Conservation (phyloP, 371 early-diverging fungal genomes). For the Mucor plumbeus region DNA sequence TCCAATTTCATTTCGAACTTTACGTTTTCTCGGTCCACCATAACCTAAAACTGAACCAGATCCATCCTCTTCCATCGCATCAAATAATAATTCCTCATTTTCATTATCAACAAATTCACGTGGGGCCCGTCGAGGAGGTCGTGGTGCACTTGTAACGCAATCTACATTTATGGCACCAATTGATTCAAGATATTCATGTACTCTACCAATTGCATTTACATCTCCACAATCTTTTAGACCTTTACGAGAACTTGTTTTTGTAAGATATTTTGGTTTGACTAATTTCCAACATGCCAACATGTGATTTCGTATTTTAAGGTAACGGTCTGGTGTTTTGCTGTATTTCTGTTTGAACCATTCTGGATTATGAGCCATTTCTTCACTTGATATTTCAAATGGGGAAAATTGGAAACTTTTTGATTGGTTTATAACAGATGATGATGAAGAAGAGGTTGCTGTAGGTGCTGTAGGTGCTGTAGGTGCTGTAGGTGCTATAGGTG, state of each 20-base stretch:
- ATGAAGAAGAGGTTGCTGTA: no score
- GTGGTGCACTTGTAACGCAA: slow-evolving; percentile 42
- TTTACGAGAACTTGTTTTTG: slow-evolving; percentile 49
- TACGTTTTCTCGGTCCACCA: slow-evolving; percentile 58
- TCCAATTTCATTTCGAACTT: slow-evolving; percentile 63
- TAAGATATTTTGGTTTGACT: slow-evolving; percentile 71
- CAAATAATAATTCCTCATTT: slow-evolving; percentile 17
- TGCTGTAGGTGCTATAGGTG: background rate
- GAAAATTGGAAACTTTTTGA: slow-evolving; percentile 13
- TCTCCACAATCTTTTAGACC: slow-evolving; percentile 76
- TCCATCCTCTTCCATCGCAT: slow-evolving; percentile 25
- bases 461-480: background rate
- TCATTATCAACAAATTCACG: slow-evolving; percentile 7
- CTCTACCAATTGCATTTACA: slow-evolving; percentile 90
- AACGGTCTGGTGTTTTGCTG: slow-evolving; percentile 88
- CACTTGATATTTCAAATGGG: slow-evolving; percentile 48
- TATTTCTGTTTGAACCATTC: slow-evolving; percentile 81
- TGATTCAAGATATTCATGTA: slow-evolving; percentile 85
- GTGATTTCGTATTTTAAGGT: slow-evolving; percentile 83
- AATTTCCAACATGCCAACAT: slow-evolving; percentile 79
- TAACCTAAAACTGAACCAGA: slow-evolving; percentile 45
- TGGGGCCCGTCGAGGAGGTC: slow-evolving; percentile 37
- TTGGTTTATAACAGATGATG: background rate
- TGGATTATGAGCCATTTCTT: slow-evolving; percentile 65
- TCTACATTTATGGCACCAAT: slow-evolving; percentile 80